Conservation (phyloP, 2,329 filamentous ascomycete species). For the Cladosporium oxysporum region DNA sequence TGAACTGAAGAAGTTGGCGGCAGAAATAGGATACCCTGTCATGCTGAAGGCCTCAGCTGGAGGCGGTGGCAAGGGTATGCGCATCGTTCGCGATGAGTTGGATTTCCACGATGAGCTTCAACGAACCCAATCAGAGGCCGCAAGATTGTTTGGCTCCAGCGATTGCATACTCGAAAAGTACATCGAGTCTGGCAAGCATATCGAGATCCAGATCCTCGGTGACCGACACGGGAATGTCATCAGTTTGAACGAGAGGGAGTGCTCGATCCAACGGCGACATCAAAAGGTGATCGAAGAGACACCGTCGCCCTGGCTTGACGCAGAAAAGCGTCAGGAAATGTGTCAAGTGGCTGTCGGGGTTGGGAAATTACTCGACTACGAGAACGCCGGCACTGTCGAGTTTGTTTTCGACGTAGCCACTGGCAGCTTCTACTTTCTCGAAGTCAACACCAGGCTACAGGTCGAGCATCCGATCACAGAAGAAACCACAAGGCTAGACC, state of each 20-base stretch:
- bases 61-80: constrained; percentile 50
- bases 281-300: constrained; percentile 81
- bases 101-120: constrained; percentile 29
- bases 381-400: constrained; percentile 49
- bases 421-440: constrained; percentile 49
- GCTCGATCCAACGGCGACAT: constrained; percentile 77
- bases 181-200: constrained; percentile 65
- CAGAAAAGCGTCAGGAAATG: constrained; percentile 33
- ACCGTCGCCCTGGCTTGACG: neutral
- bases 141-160: constrained; percentile 17
- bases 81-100: constrained; percentile 38
- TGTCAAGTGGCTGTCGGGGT: constrained; percentile 28
- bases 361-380: constrained; percentile 34
- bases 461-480: constrained; percentile 54
- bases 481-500: constrained; percentile 41
- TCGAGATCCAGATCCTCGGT: constrained; percentile 85
- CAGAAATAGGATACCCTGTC: constrained; percentile 39
- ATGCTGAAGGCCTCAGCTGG: constrained; percentile 53
- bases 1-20: constrained; percentile 28
- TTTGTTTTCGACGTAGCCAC: constrained; percentile 47
- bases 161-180: constrained; percentile 35
- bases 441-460: constrained; percentile 53
- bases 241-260: constrained; percentile 82
- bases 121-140: constrained; percentile 42
- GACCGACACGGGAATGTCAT: constrained; percentile 76